Percentiles rank a stretch among this genome's conserved stretches.
Evolutionary conservation across 768 basidiomycete genomes (phyloP).

Genomic region (Mycena galericulata): DNA sequence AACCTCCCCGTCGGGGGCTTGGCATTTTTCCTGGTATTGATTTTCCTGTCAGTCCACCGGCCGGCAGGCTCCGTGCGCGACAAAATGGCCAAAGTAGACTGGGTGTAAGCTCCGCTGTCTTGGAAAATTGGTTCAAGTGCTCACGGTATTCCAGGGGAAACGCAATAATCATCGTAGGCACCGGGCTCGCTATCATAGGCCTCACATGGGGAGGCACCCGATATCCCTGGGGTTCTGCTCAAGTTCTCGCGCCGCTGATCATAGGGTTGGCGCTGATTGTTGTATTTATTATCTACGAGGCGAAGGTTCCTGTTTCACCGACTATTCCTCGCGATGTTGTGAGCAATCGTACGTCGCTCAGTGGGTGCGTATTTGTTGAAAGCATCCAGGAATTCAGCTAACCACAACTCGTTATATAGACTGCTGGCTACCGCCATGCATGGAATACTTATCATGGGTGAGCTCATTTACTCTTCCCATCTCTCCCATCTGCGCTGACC

Average conservation of each 20-base stretch:
- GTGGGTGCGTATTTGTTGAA: constrained; percentile 45
- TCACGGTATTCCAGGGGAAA: constrained; percentile 47
- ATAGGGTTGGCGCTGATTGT: constrained; percentile 49
- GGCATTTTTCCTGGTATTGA: constrained; percentile 31
- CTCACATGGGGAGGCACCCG: constrained; percentile 54
- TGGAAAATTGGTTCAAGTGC: neutral
- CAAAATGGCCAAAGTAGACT: constrained; percentile 49
- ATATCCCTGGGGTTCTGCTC: constrained; percentile 52
- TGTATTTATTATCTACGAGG: constrained; percentile 45
- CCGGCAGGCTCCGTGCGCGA: constrained; percentile 42
- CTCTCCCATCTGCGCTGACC: neutral
- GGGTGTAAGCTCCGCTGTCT: constrained; percentile 44
- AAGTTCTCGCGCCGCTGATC: constrained; percentile 56
- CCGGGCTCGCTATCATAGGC: constrained; percentile 47
- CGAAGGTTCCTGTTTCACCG: constrained; percentile 33
- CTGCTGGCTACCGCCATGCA: constrained; percentile 45
- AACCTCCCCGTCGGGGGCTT: constrained; percentile 48
- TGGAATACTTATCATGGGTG: constrained; percentile 39
- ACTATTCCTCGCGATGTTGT: constrained; percentile 46
- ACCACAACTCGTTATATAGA: constrained; percentile 28
- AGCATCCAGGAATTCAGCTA: too few relatives aligned
- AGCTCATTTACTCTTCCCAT: neutral
- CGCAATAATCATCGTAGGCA: constrained; percentile 45
- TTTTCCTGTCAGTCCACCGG: constrained; percentile 39
- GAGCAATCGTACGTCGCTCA: too few relatives aligned